Conservation (phyloP, 2,329 filamentous ascomycete genomes). For the Scedosporium apiospermum region DNA sequence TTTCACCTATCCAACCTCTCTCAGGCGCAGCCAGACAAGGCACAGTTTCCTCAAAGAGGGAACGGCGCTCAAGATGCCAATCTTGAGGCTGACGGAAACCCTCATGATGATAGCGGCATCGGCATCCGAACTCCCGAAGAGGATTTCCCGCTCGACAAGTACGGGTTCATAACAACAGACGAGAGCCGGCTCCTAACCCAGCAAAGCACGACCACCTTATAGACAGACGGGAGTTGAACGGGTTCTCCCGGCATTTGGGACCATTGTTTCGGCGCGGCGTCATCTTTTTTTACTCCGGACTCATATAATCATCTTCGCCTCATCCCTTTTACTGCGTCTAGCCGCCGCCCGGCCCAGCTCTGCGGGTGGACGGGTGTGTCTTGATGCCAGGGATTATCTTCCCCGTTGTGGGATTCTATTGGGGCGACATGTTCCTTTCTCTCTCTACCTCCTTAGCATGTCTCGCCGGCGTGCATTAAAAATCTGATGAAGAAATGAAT, state of each 20-base stretch:
- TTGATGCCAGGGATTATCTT: neutral
- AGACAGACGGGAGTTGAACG: neutral
- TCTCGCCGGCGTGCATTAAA: neutral
- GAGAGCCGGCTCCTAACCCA: constrained; percentile 15
- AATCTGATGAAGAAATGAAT: constrained; percentile 1
- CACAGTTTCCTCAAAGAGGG: constrained; percentile 37
- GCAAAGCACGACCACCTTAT: neutral
- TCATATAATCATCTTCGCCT: neutral
- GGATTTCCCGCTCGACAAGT: constrained; percentile 53
- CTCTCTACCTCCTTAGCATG: neutral
- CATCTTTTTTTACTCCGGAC: neutral
- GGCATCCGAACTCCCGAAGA: constrained; percentile 60
- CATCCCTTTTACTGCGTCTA: neutral
- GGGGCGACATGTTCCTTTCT: neutral
- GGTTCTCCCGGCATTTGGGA: neutral
- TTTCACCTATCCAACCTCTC: constrained; percentile 32
- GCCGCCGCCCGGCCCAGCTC: neutral
- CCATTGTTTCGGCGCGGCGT: neutral
- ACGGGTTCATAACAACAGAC: constrained; percentile 31
- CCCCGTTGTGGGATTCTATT: neutral
- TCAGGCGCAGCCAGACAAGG: constrained; percentile 37
- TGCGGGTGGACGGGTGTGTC: neutral
- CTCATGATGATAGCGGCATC: constrained; percentile 66
- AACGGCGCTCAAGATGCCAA: constrained; percentile 12
- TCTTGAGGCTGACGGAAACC: constrained; percentile 7